Conservation (phyloP, 371 early-diverging fungal species). For the Hamiltosporidium tvaerminnensis region DNA sequence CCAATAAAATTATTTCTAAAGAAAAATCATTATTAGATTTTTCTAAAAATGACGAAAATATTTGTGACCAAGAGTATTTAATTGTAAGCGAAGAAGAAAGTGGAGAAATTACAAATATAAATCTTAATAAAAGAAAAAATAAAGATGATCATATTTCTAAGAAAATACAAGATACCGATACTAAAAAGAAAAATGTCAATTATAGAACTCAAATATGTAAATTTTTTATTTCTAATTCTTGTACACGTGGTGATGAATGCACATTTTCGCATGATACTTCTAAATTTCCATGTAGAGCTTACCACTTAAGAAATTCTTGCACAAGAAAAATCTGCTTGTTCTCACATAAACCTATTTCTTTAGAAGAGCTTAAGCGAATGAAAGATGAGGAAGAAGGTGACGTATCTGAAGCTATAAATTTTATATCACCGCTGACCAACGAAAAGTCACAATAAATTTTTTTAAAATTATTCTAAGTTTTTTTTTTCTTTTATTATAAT, state of each 20-base stretch:
- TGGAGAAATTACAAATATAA: no score
- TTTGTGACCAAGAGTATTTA: no score
- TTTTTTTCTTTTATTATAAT: no score
- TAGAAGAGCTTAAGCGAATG: constrained; percentile 26
- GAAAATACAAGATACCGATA: neutral
- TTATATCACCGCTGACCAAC: no score
- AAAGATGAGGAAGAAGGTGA: constrained; percentile 14
- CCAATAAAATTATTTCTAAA: no score
- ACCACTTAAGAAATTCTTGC: constrained; percentile 43
- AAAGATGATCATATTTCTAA: no score
- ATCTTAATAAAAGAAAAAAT: no score
- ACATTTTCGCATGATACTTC: constrained; percentile 47
- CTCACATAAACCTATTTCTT: constrained; percentile 41
- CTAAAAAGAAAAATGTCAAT: constrained; percentile 1
- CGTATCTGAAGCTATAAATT: neutral
- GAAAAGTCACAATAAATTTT: no score
- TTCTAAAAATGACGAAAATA: no score
- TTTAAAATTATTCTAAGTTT: no score
- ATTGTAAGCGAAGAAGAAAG: no score
- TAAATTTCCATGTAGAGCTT: constrained; percentile 48
- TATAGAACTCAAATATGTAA: constrained; percentile 46
- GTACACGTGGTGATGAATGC: constrained; percentile 47
- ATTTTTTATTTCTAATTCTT: constrained; percentile 48
- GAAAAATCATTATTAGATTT: no score
- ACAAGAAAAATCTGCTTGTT: constrained; percentile 44